Evolutionary conservation across 2,329 filamentous ascomycete genomes (phyloP), one percentile per base, ranked within the genome.

Genomic region (Fusarium duplospermum): DNA sequence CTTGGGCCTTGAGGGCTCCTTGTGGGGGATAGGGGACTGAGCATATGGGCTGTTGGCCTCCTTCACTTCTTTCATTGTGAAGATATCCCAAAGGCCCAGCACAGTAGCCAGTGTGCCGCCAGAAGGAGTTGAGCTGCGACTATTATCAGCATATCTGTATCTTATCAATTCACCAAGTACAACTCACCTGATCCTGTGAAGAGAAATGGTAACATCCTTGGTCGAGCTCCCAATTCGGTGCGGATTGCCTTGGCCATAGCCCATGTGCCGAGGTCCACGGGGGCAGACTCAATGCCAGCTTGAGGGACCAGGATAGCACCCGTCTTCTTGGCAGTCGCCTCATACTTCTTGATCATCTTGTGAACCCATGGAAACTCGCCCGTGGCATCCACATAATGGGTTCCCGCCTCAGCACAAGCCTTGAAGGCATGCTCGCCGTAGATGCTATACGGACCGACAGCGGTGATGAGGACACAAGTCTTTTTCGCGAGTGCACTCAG

Each of bases 101-200:
- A 91, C 84, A 0, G 94, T 95, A 36, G 89, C 87, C 6, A 95
- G 82, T 2, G 93, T 92, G 56, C 91, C 91, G n/a, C 91, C 91
- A 2, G 91, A 93, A 4, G 89, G 87, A 2, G 82, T 76, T 64
- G 76, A 71, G 31, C 79, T 81, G 40, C 18, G 11, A 60, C 29
- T 33, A 38, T 24, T 10, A 31, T 79, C 40, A 77, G 69, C 22
- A 31, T 14, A 29, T 4, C 24, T 22, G 18, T 29, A 33, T 31
- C 20, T 16, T 31, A 29, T 13, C 11, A n/a, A 14, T 38, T 35
- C n/a, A 24, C 13, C 7, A 8, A 18, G 22, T 40, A 52, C 58
- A 2, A 13, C 83, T 57, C 72, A 86, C 84, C 79, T 81, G 20
- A 88, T 64, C 4, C 78, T 82, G 67, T 87, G 82, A 33, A 89